phyloP scores from a whole-genome alignment of 2,329 filamentous ascomycete genomes.

The Fusarium ambrosium region DNA sequence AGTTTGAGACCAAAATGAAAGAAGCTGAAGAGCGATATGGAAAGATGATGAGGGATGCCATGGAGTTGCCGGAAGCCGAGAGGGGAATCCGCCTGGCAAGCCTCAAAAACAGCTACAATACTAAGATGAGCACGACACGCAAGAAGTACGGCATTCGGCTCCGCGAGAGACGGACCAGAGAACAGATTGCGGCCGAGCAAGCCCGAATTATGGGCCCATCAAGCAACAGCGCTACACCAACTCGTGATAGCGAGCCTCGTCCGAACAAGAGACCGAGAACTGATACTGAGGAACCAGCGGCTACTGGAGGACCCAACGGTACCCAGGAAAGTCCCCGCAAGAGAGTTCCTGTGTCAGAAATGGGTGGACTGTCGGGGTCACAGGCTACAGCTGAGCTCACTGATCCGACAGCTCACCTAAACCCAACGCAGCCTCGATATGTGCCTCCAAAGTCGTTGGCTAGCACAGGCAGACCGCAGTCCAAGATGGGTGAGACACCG shows the following conservation, averaged over 20 bases:
- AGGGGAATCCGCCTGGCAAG: constrained; percentile 54
- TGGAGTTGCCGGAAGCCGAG: constrained; percentile 53
- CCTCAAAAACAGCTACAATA: constrained; percentile 67
- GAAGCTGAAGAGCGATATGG: constrained; percentile 54
- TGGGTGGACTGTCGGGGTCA: constrained; percentile 53
- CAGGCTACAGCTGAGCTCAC: constrained; percentile 53
- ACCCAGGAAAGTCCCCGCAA: constrained; percentile 40
- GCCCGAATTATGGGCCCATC: constrained; percentile 50
- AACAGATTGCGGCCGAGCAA: constrained; percentile 61
- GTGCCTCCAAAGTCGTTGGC: constrained; percentile 10
- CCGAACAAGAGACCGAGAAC: constrained; percentile 45
- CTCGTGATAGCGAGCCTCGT: constrained; percentile 16
- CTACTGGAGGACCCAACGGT: neutral
- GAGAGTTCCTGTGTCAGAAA: constrained; percentile 49
- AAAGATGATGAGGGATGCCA: constrained; percentile 58
- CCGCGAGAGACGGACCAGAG: constrained; percentile 61
- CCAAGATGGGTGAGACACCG: constrained; percentile 5
- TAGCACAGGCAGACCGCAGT: neutral
- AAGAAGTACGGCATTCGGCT: constrained; percentile 71
- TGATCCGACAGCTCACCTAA: constrained; percentile 52
- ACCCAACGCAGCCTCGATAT: constrained; percentile 40
- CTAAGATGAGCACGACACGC: constrained; percentile 68
- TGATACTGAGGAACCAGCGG: constrained; percentile 15
- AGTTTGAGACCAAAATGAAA: constrained; percentile 49
- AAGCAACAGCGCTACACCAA: constrained; percentile 24